Evolutionary conservation across 805 yeast genomes (phyloP).

Genomic region (Kurtzmaniella cleridarum): DNA sequence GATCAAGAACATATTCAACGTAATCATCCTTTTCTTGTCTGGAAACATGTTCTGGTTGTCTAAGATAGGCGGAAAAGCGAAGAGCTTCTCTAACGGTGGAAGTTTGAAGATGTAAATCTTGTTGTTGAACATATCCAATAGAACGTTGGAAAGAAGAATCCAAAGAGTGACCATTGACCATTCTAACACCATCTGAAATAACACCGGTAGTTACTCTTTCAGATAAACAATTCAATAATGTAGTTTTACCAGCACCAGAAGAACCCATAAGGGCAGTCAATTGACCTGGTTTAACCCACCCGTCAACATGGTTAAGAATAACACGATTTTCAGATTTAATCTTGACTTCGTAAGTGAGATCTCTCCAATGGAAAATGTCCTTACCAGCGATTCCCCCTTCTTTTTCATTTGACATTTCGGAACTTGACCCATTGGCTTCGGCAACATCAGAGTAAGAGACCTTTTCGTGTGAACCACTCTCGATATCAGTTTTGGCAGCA

Average conservation of each 20-base stretch:
- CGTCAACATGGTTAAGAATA: constrained; percentile 62
- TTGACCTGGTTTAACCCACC: constrained; percentile 82
- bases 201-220: constrained; percentile 17
- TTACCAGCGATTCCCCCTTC: constrained; percentile 15
- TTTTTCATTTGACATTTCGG: constrained; percentile 9
- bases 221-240: constrained; percentile 36
- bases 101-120: constrained; percentile 27
- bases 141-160: constrained; percentile 27
- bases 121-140: constrained; percentile 30
- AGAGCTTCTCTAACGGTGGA: constrained; percentile 27
- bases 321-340: constrained; percentile 57
- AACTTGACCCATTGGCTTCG: constrained; percentile 9
- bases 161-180: constrained; percentile 21
- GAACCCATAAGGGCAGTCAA: constrained; percentile 68
- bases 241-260: constrained; percentile 44
- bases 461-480: constrained; percentile 5
- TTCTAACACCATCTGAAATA: constrained; percentile 31
- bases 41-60: constrained; percentile 19
- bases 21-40: constrained; percentile 18
- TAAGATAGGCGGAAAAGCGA: constrained; percentile 20
- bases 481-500: constrained; percentile 20
- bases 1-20: constrained; percentile 20
- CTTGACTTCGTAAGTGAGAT: constrained; percentile 65
- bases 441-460: constrained; percentile 8
- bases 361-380: constrained; percentile 70